Evolutionary conservation across 768 basidiomycete species (phyloP), one percentile per base, ranked within the genome.

Genomic region (Hypholoma fasciculare): DNA sequence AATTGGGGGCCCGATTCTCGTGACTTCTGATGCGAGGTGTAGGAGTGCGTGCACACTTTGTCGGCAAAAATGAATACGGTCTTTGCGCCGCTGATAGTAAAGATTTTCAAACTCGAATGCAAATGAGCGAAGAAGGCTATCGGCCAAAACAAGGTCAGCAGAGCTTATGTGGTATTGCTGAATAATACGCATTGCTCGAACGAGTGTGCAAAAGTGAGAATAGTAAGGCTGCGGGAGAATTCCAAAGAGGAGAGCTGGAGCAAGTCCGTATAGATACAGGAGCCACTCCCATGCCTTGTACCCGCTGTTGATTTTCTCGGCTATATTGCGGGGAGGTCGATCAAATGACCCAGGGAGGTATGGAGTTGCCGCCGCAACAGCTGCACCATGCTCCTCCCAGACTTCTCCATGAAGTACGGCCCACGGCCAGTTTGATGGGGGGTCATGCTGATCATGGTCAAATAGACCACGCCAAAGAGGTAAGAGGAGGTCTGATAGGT

Each of bases 91-190:
- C 23, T 73, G 70, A 48, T 67, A 71, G 58, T 79, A 79, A 0
- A 76, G 54, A 0, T 50, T 17, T 59, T 79, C 75, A 60, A 67
- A 79, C 14, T 78, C 73, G 5, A 56, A 56, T 0, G 58, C 73
- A 34, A 34, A 34, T 34, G 30, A 34, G 9, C 30, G 30, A 34
- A 34, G 9, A 7, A 34, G 30, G 6, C 9, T 6, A 9, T 34
- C 30, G 9, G 30, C 30, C 30, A 34, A 34, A 34, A 9, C 9
- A 34, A 34, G 30, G 30, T 34, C 30, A 9, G 30, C 2, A 6
- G 30, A 34, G 9, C 30, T 34, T 6, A 34, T 34, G 30, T 34
- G 30, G 30, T 34, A 34, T 34, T 34, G 30, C 30, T 34, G 30
- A 34, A 34, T 34, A 9, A 34, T 34, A 9, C 30, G 30, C 30